Percentiles rank a stretch among this genome's conserved stretches.
phyloP scores from a whole-genome alignment of 2,329 filamentous ascomycete genomes.

The Thielaviopsis populi region DNA sequence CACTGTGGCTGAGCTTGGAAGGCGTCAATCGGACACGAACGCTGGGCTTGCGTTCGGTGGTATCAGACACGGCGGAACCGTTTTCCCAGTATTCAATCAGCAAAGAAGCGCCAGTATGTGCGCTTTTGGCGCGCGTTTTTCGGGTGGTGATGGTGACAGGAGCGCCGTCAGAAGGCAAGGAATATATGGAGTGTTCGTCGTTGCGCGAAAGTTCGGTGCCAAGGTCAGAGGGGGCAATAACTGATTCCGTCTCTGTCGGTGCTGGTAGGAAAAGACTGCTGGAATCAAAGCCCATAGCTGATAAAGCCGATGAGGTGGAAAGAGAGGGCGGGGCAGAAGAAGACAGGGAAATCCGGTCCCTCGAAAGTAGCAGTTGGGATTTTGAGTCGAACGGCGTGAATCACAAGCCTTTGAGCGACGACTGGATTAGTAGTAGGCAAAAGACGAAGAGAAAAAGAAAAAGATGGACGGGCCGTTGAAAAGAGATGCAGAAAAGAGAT shows the following conservation, averaged over 20 bases:
- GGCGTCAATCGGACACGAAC: conserved; percentile 69
- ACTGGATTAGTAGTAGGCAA: no score
- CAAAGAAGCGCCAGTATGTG: conserved; percentile 68
- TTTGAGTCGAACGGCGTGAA: no score
- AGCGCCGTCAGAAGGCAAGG: conserved; percentile 72
- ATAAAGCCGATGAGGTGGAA: background rate
- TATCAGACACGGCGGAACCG: conserved; percentile 33
- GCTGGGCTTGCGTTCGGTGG: conserved; percentile 58
- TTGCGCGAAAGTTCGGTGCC: conserved; percentile 55
- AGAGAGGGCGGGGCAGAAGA: conserved; percentile 16
- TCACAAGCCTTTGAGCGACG: no score
- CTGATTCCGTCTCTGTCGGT: conserved; percentile 47
- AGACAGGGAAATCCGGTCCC: conserved; percentile 7
- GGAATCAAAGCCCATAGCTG: conserved; percentile 38
- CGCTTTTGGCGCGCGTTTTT: conserved; percentile 22
- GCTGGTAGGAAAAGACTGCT: conserved; percentile 54
- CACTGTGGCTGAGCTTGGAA: conserved; percentile 51
- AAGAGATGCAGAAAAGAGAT: background rate
- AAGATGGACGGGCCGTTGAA: background rate
- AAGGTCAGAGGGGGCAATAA: conserved; percentile 39
- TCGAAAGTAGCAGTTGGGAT: no score
- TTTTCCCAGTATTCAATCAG: conserved; percentile 90
- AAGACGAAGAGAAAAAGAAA: background rate
- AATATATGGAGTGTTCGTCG: conserved; percentile 60
- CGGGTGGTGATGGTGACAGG: conserved; percentile 80